Percentiles rank a stretch among this genome's conserved stretches.
phyloP scores from a whole-genome alignment of 352 stramenopile genomes.

The Phytophthora pistaciae region DNA sequence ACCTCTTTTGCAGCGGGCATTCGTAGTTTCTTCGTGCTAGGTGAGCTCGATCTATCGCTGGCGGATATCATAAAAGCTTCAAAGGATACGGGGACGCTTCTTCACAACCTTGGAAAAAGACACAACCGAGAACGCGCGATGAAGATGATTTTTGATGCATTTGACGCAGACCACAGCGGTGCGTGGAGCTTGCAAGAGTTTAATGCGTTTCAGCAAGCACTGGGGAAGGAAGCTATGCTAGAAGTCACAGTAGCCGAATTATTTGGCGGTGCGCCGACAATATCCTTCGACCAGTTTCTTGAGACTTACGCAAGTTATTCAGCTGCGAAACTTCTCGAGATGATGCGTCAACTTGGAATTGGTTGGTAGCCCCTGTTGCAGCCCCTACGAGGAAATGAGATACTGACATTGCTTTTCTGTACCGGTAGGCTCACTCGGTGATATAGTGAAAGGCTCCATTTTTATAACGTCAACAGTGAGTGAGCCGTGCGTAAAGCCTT shows the following conservation, averaged over 20 bases:
- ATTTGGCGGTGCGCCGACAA: conserved; percentile 32
- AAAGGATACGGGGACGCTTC: conserved; percentile 15
- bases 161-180: conserved; percentile 51
- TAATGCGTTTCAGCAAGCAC: conserved; percentile 66
- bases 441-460: conserved; percentile 42
- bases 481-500: conserved; percentile 33
- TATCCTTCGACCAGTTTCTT: conserved; percentile 49
- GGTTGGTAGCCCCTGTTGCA: conserved; percentile 37
- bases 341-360: conserved; percentile 47
- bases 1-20: conserved; percentile 34
- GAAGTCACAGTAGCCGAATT: conserved; percentile 48
- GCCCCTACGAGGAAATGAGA: neutral
- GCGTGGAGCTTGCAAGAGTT: conserved; percentile 65
- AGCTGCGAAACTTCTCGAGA: conserved; percentile 40
- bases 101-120: conserved; percentile 48
- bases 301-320: conserved; percentile 49
- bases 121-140: conserved; percentile 51
- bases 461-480: conserved; percentile 37
- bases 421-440: conserved; percentile 44
- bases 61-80: conserved; percentile 42
- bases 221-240: conserved; percentile 48
- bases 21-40: conserved; percentile 41
- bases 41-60: conserved; percentile 52
- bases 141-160: conserved; percentile 49
- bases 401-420: conserved; percentile 8